Percentiles rank a stretch among this genome's conserved stretches.
Evolutionary conservation across 2,329 filamentous ascomycete species (phyloP).

Genomic region (Aspergillus sergii): DNA sequence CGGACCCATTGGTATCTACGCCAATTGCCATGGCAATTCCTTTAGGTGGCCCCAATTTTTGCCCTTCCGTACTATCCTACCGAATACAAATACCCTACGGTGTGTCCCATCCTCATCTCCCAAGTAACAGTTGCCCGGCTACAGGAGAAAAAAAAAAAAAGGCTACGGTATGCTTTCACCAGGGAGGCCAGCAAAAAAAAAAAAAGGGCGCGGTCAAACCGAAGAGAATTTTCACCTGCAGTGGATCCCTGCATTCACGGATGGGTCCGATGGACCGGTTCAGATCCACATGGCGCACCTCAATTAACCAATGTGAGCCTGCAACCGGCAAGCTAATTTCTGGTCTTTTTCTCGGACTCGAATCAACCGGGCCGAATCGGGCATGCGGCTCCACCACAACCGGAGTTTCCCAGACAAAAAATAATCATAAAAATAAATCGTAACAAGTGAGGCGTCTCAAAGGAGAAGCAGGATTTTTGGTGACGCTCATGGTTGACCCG

Average conservation of each 20-base stretch:
- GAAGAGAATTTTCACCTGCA: constrained; percentile 5
- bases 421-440: background rate
- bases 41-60: background rate
- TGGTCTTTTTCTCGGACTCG: constrained; percentile 23
- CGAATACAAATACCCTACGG: background rate
- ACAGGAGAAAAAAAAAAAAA: background rate
- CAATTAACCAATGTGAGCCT: constrained; percentile 10
- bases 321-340: constrained; percentile 10
- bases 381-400: constrained; percentile 27
- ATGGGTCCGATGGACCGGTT: constrained; percentile 25
- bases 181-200: background rate
- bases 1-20: constrained; percentile 9
- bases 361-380: constrained; percentile 29
- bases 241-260: constrained; percentile 16
- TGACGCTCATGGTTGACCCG: background rate
- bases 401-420: constrained; percentile 16
- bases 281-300: constrained; percentile 13
- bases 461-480: background rate
- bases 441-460: background rate
- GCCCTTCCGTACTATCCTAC: background rate
- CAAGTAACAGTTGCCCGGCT: background rate
- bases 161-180: background rate
- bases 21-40: constrained; percentile 7
- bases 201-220: constrained; percentile 1
- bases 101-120: background rate